These are phyloP conservation scores for Jackrogersella multiformis DNA, from an alignment of 495 filamentous ascomycete genomes.

Conservation along the genomic window DNA sequence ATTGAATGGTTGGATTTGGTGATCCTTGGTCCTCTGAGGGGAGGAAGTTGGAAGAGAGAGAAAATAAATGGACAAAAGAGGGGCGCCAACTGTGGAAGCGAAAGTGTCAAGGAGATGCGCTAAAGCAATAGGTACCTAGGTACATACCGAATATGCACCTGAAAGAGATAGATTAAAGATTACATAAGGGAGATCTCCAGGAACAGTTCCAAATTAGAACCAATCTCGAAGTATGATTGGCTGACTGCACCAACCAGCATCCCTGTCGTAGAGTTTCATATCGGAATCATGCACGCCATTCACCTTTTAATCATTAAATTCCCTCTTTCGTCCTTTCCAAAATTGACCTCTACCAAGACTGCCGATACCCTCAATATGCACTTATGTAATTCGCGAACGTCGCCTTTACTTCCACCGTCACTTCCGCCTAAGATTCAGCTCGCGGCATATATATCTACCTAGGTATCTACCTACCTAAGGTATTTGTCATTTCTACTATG, in stretches of 20 bases:
- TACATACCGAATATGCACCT: conserved; percentile 8
- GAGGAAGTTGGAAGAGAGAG: background rate
- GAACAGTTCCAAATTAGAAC: conserved; percentile 29
- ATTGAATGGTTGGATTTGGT: conserved; percentile 7
- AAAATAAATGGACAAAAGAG: conserved; percentile 17
- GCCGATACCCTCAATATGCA: conserved; percentile 3
- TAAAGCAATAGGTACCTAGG: too few species aligned
- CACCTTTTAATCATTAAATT: conserved; percentile 30
- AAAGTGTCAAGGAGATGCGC: conserved; percentile 30
- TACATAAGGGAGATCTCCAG: conserved; percentile 38
- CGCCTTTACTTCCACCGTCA: conserved; percentile 3
- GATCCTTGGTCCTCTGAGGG: background rate
- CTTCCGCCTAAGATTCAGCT: too few species aligned
- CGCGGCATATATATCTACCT: too few species aligned
- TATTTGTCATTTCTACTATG: too few species aligned
- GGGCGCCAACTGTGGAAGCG: conserved; percentile 4
- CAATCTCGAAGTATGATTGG: conserved; percentile 20
- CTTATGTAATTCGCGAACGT: conserved; percentile 24
- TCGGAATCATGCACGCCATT: conserved; percentile 32
- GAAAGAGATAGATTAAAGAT: conserved; percentile 15
- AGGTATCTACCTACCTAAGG: too few species aligned
- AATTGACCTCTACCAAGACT: conserved; percentile 6
- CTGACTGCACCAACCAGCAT: background rate
- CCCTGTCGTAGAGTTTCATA: conserved; percentile 35
- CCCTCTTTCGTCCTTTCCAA: conserved; percentile 9